phyloP scores from a whole-genome alignment of 192 early-diverging fungal genomes.

The Chytriomyces sp. region DNA sequence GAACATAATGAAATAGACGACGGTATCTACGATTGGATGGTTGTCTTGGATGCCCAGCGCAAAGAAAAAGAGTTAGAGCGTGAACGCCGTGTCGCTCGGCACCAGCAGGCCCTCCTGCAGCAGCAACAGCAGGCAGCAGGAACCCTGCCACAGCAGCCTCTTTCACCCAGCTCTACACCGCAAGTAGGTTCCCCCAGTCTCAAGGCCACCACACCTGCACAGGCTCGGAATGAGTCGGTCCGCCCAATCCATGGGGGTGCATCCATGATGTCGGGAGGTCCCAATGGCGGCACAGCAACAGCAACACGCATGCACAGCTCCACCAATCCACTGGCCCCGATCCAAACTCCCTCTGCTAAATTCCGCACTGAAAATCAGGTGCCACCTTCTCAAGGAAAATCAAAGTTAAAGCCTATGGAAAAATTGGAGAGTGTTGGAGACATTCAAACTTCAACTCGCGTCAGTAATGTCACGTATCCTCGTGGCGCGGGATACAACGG shows the following conservation, averaged over 20 bases:
- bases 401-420: background rate
- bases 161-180: background rate
- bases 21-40: conserved; percentile 91
- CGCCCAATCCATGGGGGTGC: conserved; percentile 12
- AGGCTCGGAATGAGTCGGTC: conserved; percentile 6
- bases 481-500: conserved; percentile 3
- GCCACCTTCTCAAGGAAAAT: background rate
- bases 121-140: background rate
- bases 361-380: background rate
- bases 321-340: background rate
- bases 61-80: conserved; percentile 54
- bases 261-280: conserved; percentile 5
- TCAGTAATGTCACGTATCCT: background rate
- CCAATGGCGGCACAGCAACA: background rate
- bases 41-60: conserved; percentile 37
- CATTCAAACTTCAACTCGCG: background rate
- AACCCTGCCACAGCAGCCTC: background rate
- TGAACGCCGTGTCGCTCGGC: conserved; percentile 24
- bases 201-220: conserved; percentile 7
- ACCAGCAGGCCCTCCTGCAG: background rate
- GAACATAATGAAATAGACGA: conserved; percentile 80
- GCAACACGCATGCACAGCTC: conserved; percentile 1
- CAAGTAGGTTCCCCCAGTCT: background rate
- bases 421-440: background rate
- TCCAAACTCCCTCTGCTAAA: background rate